Percentiles rank a stretch among this genome's conserved stretches.
These are phyloP conservation scores for Ogataea pini DNA, from an alignment of 805 yeast species.

Conservation along the genomic window DNA sequence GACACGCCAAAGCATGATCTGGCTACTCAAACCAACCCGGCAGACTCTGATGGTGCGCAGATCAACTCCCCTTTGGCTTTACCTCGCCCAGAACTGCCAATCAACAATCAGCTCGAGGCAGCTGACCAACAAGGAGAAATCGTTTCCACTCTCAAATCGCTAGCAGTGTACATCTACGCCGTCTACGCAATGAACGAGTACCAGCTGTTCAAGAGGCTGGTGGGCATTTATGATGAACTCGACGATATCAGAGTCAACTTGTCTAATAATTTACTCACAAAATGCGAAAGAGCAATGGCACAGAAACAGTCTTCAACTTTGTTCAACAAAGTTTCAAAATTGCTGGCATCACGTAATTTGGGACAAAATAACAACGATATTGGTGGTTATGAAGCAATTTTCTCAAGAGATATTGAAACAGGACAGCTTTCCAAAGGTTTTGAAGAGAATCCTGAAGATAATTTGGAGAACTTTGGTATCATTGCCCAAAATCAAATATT, in stretches of 20 bases:
- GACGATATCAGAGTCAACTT: conserved; percentile 60
- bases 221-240: conserved; percentile 52
- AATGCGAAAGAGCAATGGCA: conserved; percentile 50
- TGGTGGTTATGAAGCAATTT: conserved; percentile 63
- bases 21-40: neutral
- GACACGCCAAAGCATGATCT: conserved; percentile 14
- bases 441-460: conserved; percentile 11
- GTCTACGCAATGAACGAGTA: conserved; percentile 73
- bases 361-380: conserved; percentile 25
- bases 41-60: neutral
- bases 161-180: conserved; percentile 66
- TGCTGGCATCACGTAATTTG: conserved; percentile 42
- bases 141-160: conserved; percentile 53
- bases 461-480: conserved; percentile 47
- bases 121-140: conserved; percentile 55
- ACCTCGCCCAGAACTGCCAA: conserved; percentile 56
- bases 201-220: conserved; percentile 57
- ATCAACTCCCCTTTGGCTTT: neutral
- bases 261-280: conserved; percentile 50
- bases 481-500: conserved; percentile 69
- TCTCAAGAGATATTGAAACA: conserved; percentile 60
- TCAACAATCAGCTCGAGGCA: conserved; percentile 42
- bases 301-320: conserved; percentile 52
- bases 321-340: conserved; percentile 60
- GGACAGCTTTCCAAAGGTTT: conserved; percentile 52